Evolutionary conservation across 345 rosid species (phyloP).

Genomic region (Acer campestre): DNA sequence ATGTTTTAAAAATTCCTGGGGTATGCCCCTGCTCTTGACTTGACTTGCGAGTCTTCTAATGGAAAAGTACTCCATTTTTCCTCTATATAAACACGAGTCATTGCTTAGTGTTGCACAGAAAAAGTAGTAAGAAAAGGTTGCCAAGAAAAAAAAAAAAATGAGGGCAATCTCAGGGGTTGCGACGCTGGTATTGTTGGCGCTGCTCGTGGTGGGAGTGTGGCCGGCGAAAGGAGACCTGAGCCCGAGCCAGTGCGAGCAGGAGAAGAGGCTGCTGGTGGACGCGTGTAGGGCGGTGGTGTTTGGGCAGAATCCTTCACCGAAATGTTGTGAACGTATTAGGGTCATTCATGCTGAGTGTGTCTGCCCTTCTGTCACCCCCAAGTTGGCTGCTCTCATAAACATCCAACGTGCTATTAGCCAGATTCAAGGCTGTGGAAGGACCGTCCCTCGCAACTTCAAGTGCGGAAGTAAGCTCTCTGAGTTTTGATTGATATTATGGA

Average conservation of each 20-base stretch:
- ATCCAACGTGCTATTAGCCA: conserved; percentile 24
- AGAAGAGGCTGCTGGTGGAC: conserved; percentile 19
- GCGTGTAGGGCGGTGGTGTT: conserved; percentile 15
- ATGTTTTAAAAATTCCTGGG: too few species aligned
- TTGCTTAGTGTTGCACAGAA: neutral
- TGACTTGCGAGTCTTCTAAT: too few species aligned
- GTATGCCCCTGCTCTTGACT: too few species aligned
- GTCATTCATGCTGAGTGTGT: conserved; percentile 26
- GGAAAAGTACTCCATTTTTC: neutral
- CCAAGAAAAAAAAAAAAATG: neutral
- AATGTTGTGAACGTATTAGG: conserved; percentile 24
- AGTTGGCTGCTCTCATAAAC: conserved; percentile 14
- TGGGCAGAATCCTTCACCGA: conserved; percentile 10
- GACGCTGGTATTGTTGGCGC: neutral
- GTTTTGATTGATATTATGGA: too few species aligned
- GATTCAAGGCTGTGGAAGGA: conserved; percentile 27
- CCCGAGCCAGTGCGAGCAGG: conserved; percentile 25
- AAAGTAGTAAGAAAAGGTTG: too few species aligned
- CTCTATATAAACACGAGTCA: neutral
- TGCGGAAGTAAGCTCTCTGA: conserved; percentile 22
- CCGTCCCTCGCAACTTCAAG: conserved; percentile 32
- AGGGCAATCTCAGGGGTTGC: conserved; percentile 1
- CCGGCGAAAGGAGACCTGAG: conserved; percentile 10
- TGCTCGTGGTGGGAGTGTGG: neutral
- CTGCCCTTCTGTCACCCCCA: conserved; percentile 29